Percentiles rank a stretch among this genome's conserved stretches.
Evolutionary conservation across 169 alveolate genomes (phyloP).

Genomic region (Sarcocystis neurona): DNA sequence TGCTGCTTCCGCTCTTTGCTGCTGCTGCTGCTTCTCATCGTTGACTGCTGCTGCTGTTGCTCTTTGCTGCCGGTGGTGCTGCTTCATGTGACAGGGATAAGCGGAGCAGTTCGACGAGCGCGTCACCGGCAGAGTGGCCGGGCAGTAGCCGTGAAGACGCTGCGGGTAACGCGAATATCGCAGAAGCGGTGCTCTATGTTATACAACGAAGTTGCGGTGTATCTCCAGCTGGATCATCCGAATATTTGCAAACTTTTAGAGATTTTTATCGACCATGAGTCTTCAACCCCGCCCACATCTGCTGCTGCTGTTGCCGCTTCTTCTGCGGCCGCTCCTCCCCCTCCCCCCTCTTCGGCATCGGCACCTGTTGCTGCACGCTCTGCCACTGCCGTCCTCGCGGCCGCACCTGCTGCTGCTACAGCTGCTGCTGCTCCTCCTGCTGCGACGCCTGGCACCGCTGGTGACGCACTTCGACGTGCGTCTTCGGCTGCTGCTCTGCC

Average conservation of each 20-base stretch:
- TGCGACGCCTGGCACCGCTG: too few species aligned
- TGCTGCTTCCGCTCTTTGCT: constrained; percentile 28
- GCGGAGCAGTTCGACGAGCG: constrained; percentile 45
- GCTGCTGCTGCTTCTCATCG: background rate
- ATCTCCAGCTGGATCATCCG: constrained; percentile 86
- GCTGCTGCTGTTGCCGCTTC: background rate
- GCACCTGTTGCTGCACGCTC: background rate
- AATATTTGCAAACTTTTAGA: constrained; percentile 87
- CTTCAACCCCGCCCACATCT: too few species aligned
- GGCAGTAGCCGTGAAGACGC: constrained; percentile 45
- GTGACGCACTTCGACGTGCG: too few species aligned
- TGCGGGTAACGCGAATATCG: background rate
- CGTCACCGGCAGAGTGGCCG: constrained; percentile 32
- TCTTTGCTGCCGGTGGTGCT: background rate
- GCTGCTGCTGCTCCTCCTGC: too few species aligned
- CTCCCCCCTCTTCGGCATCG: background rate
- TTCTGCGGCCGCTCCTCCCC: background rate
- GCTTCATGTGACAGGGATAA: background rate
- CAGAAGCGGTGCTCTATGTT: constrained; percentile 60
- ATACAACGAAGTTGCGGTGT: constrained; percentile 69
- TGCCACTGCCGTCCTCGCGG: background rate
- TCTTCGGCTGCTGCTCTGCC: too few species aligned
- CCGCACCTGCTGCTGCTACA: too few species aligned
- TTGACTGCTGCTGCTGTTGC: background rate
- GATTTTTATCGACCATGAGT: constrained; percentile 79